Conservation (phyloP, 768 basidiomycete genomes). For the Suillus weaverae region DNA sequence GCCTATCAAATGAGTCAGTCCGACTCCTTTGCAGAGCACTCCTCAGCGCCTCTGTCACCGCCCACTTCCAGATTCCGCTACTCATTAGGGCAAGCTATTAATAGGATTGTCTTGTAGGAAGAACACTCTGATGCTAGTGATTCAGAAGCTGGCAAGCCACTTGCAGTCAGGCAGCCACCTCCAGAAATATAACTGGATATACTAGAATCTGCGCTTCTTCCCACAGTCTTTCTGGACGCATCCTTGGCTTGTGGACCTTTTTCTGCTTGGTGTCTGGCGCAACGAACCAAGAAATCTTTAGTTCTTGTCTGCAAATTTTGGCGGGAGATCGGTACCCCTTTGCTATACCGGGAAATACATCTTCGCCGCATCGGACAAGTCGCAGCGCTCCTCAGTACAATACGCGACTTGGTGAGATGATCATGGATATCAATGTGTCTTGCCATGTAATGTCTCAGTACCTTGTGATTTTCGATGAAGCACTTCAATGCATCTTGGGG, state of each 20-base stretch:
- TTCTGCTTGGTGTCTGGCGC: constrained; percentile 25
- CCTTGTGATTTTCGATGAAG: not conserved
- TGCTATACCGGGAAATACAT: constrained; percentile 29
- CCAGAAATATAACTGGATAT: constrained; percentile 27
- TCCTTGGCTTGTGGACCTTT: constrained; percentile 14
- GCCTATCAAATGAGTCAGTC: not conserved
- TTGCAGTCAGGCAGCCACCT: constrained; percentile 12
- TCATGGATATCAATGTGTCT: constrained; percentile 17
- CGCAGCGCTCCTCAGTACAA: constrained; percentile 16
- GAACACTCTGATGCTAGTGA: not conserved
- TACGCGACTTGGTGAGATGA: constrained; percentile 8
- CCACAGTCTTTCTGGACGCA: constrained; percentile 20
- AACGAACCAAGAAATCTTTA: constrained; percentile 21
- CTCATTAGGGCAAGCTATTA: not conserved
- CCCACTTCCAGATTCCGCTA: not conserved
- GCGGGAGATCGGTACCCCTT: constrained; percentile 22
- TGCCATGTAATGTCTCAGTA: constrained; percentile 8
- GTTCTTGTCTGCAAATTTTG: constrained; percentile 28
- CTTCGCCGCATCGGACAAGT: constrained; percentile 27
- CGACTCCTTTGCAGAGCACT: not conserved
- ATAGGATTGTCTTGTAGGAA: not conserved
- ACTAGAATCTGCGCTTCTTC: constrained; percentile 26
- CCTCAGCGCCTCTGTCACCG: not conserved
- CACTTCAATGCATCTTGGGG: not conserved
- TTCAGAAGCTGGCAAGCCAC: not conserved